Percentiles rank a stretch among this genome's conserved stretches.
Evolutionary conservation across 495 filamentous ascomycete genomes (phyloP).

Genomic region (Xanthoparmelia taractica): DNA sequence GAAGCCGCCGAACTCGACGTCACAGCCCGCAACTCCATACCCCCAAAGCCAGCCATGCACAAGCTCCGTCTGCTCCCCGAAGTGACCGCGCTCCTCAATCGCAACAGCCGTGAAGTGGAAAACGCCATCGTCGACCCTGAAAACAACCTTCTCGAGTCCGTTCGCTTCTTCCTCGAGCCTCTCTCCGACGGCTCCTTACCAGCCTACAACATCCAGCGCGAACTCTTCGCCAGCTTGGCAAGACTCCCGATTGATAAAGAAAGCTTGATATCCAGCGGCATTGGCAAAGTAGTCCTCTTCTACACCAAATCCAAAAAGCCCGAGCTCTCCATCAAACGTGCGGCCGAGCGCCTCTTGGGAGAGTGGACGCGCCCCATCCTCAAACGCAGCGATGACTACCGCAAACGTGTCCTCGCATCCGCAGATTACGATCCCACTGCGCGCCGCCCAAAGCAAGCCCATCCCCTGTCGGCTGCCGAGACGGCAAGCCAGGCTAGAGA

Average conservation of each 20-base stretch:
- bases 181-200: conserved; percentile 86
- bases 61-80: conserved; percentile 94
- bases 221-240: conserved; percentile 73
- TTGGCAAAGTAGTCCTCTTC: conserved; percentile 92
- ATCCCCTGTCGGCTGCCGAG: conserved; percentile 31
- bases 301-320: conserved; percentile 91
- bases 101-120: conserved; percentile 64
- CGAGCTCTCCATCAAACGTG: conserved; percentile 79
- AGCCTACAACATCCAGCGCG: conserved; percentile 93
- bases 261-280: conserved; percentile 76
- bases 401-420: conserved; percentile 57
- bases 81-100: conserved; percentile 79
- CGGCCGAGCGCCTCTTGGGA: conserved; percentile 78
- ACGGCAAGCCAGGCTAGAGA: conserved; percentile 59
- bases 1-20: conserved; percentile 83
- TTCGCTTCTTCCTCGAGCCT: conserved; percentile 96
- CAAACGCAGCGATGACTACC: conserved; percentile 85
- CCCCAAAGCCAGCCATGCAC: conserved; percentile 65
- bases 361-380: conserved; percentile 98
- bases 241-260: conserved; percentile 86
- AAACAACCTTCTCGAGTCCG: conserved; percentile 86
- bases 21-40: conserved; percentile 60
- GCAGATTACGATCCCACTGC: conserved; percentile 47
- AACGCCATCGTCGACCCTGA: conserved; percentile 81
- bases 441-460: conserved; percentile 39